Evolutionary conservation across 1,139 yeast genomes (phyloP), one percentile per base, ranked within the genome.

Genomic region (Blastobotrys ciferrii): DNA sequence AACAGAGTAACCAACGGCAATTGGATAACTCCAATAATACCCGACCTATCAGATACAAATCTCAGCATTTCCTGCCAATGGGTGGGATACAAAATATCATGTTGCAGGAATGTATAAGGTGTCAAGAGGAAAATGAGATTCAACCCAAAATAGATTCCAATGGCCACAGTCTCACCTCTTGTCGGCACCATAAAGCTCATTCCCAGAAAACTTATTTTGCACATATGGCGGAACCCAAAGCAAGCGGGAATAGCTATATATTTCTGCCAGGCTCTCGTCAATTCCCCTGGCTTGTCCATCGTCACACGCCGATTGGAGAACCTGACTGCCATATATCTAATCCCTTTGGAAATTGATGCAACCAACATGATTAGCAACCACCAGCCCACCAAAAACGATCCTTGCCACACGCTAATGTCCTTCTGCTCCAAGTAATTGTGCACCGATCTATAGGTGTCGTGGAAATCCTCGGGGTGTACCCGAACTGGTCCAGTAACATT

Each of bases 21-120:
- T 53, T 80, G 71, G 25, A 75, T 71, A n/a, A 81, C 76, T 1
- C 80, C 78, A 20, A 83, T 65, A 25, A 82, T 77, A 25, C 88
- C 84, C 0, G 82, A 67, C 53, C 91, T 68, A 41, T 78, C 86
- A 1, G 80, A 79, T 44, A 72, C 69, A 59, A 69, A 79, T 45
- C 66, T 67, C 68, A 53, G 69, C 58, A 79, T 67, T 58, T 77
- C 83, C 20, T 64, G 57, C 49, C 61, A 59, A 14, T 60, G 66
- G 0, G 72, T 61, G 5, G 65, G 62, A 57, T 78, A 75, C 23
- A 73, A 57, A 9, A 77, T 68, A 40, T 72, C 67, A 14, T 58
- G 49, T 61, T 51, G 64, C 64, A 53, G 72, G 71, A 60, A 71
- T 62, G 51, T 68, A 64, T 75, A 81, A 30, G 74, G 69, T 31